Base-by-base conservation (phyloP, 176 grass and related monocot species). In the Oryza australiensis region DNA sequence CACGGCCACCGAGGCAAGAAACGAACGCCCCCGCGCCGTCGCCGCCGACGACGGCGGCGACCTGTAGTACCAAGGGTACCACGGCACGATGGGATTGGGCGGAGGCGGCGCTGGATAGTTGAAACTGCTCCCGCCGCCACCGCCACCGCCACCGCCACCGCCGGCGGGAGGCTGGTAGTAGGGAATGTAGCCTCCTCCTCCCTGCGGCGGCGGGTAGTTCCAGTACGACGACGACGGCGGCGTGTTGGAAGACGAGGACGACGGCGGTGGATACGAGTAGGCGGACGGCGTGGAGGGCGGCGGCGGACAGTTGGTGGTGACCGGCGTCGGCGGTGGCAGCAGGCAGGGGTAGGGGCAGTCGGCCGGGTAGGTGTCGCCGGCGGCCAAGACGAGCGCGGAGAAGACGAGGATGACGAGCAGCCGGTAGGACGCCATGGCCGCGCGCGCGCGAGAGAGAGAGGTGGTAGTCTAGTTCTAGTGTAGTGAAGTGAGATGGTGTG, bases 291-390 rank as follows among this genome's bases (percentile, higher is more conserved):
- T 63, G 26, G 77, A 74, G 3, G 87, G 85, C 0, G 94, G 90
- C 23, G 89, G 91, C 5, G 89, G 92, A 28, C 16, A 88, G 73
- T 76, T 72, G 38, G 82, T 72, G 38, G 82, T 59, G 5, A 85
- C 23, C 5, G 88, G 66, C 11, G 88, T 83, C 10, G 85, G 85
- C 12, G 94, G 94, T 9, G 92, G 81, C 0, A 86, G 84, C 0
- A 94, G 80, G 85, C 94, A 97, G 0, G 92, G 92, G 81, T 90
- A 94, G 0, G 92, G 90, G 64, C 94, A 94, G 22, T 92, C 94
- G 1, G 84, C 41, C 35, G 71, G 48, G 33, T 90, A 88, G n/a
- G 64, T 81, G 51, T 79, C 86, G 14, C 59, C 82, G 49, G 69
- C 38, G 0, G 69, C 42, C 15, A 5, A 2, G 62, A 80, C 22